Evolutionary conservation across 805 yeast genomes (phyloP).

Genomic region (Grigorovia transvaalensis): DNA sequence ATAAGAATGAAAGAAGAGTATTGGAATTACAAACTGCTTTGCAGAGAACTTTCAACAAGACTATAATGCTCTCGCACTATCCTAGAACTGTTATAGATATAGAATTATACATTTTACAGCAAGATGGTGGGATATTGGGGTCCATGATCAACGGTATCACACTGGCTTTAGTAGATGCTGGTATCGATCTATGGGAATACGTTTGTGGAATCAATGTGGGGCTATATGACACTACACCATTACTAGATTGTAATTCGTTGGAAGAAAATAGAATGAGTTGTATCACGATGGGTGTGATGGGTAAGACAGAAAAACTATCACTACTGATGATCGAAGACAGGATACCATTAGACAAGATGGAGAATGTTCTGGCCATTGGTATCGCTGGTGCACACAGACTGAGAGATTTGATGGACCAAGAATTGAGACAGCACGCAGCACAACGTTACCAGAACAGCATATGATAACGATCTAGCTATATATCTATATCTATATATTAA

Average conservation of each 20-base stretch:
- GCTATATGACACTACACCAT: constrained; percentile 61
- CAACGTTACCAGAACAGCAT: constrained; percentile 39
- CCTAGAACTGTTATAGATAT: constrained; percentile 78
- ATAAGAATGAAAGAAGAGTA: constrained; percentile 57
- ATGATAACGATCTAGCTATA: not conserved
- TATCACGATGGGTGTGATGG: constrained; percentile 76
- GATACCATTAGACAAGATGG: constrained; percentile 73
- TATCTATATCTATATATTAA: no score
- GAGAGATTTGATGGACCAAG: constrained; percentile 76
- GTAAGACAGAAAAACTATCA: constrained; percentile 69
- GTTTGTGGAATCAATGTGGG: constrained; percentile 77
- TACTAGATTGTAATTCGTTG: constrained; percentile 69
- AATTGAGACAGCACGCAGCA: constrained; percentile 67
- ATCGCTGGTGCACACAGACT: constrained; percentile 79
- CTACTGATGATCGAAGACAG: constrained; percentile 71
- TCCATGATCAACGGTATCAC: constrained; percentile 78
- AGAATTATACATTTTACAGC: constrained; percentile 65
- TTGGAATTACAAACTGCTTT: constrained; percentile 57
- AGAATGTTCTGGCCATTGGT: constrained; percentile 66
- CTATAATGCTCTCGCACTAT: constrained; percentile 61
- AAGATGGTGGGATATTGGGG: constrained; percentile 84
- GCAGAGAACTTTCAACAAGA: constrained; percentile 62
- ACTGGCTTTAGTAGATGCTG: constrained; percentile 87
- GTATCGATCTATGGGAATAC: constrained; percentile 87
- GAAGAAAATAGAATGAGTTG: constrained; percentile 80